Evolutionary conservation across 306 rosid species (phyloP), one percentile per base, ranked within the genome.

Genomic region (Begonia fuchsioides): DNA sequence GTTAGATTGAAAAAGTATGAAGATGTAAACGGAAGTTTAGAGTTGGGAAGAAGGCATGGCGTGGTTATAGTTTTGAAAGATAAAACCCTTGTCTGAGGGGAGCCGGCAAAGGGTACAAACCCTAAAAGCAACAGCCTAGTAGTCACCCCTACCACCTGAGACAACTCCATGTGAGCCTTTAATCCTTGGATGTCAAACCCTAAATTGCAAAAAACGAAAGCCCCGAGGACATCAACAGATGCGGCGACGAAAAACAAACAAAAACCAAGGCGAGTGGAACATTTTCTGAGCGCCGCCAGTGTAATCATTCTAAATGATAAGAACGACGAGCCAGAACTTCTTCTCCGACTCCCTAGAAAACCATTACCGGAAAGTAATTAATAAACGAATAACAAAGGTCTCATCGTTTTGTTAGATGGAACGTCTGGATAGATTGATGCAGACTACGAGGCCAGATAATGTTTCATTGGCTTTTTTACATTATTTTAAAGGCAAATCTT

Each of bases 251-350:
- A 18, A 50, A 43, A 65, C 15, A 39, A 32, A 44, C 39, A 40
- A 67, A 67, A 40, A 13, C 62, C 80, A 55, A 76, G 67, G 66
- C 17, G 12, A 77, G 73, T 75, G 93, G 65, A 76, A 80, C 95
- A 88, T 59, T 17, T 76, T 81, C 95, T 78, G 93, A 67, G 71
- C 75, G 88, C 88, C 81, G 86, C 76, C 94, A 76, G 78, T 74
- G 83, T 78, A 81, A 76, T 81, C 74, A 80, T 87, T 78, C 71
- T 56, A 60, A 76, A 63, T 67, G 65, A 60, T 77, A 73, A 71
- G 77, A 68, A 61, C 76, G 59, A 54, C 58, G 47, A 40, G 44
- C 60, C 66, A 44, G 20, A 26, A 26, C 35, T 47, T 17, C 17
- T 47, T 47, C 50, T 47, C 26, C 38, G 65, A 69, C 70, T 65